Evolutionary conservation across 768 basidiomycete genomes (phyloP), one percentile per base, ranked within the genome.

Genomic region (Megacollybia marginata): DNA sequence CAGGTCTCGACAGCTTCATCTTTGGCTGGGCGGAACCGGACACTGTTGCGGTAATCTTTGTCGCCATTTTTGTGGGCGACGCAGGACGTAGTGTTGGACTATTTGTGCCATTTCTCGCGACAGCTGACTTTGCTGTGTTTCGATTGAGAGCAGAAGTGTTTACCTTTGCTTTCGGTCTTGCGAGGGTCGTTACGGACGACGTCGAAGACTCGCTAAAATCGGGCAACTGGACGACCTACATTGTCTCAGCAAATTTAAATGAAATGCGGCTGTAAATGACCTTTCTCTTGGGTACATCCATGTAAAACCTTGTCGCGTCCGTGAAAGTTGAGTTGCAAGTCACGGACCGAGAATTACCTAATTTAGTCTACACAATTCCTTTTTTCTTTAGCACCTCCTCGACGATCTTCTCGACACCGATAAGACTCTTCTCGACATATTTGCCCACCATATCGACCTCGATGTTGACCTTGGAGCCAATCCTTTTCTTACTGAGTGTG

Each of bases 391-490:
- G 59, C 6, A 78, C 69, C 18, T 76, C 73, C 54, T 79, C 72
- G 8, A 86, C 84, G 4, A 79, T 66, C 55, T 69, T 79, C 61
- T 80, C 79, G 46, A 80, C 81, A 36, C 85, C 83, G 12, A 67
- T 61, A 2, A 94, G 88, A 49, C 89, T 85, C 72, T 92, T 92
- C 59, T 79, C 78, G 4, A 94, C 88, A 55, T 90, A 92, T 66
- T 95, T 95, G 13, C 89, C 92, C 16, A 94, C 83, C 81, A 92
- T 91, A 62, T 96, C 92, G 42, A 86, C 92, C 70, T 99, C 96
- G 52, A 99, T 78, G 61, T 99, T 99, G 47, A 98, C 93, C 58
- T 76, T 86, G 44, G 79, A 78, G 1, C 93, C 94, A 1, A 87
- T 63, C 2, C 58, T 55, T 65, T 98, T 99, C 53, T 68, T 75